Evolutionary conservation across 129 eudicot genomes (phyloP).

Genomic region (Helianthus annuus): DNA sequence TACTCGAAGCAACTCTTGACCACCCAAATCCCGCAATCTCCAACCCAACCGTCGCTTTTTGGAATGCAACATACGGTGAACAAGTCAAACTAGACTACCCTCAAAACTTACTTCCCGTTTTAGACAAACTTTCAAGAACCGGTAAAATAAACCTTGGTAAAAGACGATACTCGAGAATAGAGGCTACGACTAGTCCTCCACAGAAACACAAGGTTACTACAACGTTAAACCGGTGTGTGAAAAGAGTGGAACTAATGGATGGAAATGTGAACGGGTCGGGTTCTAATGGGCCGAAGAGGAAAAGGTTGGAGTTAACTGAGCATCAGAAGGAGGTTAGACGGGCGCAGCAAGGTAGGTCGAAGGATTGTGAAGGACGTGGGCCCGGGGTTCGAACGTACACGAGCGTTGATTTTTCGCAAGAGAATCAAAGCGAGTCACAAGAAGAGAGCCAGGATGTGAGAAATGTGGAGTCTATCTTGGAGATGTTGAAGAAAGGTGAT

Average conservation of each 20-base stretch:
- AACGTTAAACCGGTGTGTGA: slow-evolving; percentile 50
- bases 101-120: slow-evolving; percentile 51
- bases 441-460: slow-evolving; percentile 75
- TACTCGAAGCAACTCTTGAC: slow-evolving; percentile 61
- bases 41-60: slow-evolving; percentile 54
- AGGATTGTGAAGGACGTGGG: slow-evolving; percentile 78
- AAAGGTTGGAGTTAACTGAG: slow-evolving; percentile 58
- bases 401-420: slow-evolving; percentile 69
- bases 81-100: slow-evolving; percentile 66
- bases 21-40: slow-evolving; percentile 63
- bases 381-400: slow-evolving; percentile 83
- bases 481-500: slow-evolving; percentile 52
- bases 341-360: slow-evolving; percentile 73
- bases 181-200: slow-evolving; percentile 18
- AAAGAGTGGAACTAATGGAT: slow-evolving; percentile 54
- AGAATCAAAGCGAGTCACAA: slow-evolving; percentile 61
- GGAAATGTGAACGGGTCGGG: slow-evolving; percentile 19
- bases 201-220: slow-evolving; percentile 39
- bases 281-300: slow-evolving; percentile 55
- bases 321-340: slow-evolving; percentile 88
- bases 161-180: slow-evolving; percentile 25
- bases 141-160: slow-evolving; percentile 50
- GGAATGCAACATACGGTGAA: slow-evolving; percentile 71
- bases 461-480: slow-evolving; percentile 58
- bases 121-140: slow-evolving; percentile 70